These are phyloP conservation scores for Arachnomyces sp. DNA, from an alignment of 2,329 filamentous ascomycete genomes.

Conservation along the genomic window DNA sequence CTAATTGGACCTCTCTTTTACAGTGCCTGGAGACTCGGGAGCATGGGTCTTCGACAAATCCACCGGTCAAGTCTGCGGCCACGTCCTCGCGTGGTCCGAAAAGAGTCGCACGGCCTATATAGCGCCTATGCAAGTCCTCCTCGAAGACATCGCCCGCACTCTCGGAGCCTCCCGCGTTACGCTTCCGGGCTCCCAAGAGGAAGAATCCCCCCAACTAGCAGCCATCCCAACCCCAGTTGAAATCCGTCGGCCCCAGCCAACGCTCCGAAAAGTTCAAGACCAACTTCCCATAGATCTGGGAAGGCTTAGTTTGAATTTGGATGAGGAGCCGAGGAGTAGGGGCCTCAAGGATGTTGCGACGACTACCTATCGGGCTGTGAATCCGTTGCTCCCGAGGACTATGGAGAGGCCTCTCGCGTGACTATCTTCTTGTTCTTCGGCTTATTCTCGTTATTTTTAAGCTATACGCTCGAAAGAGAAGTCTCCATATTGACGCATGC, in stretches of 20 bases:
- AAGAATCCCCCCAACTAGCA: background rate
- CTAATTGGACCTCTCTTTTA: conserved; percentile 14
- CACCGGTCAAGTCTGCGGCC: conserved; percentile 73
- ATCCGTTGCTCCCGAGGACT: conserved; percentile 25
- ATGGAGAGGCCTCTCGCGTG: conserved; percentile 32
- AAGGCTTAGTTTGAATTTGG: conserved; percentile 9
- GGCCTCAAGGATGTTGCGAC: conserved; percentile 14
- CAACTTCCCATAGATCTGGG: conserved; percentile 12
- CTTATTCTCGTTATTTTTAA: background rate
- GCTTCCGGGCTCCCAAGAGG: conserved; percentile 49
- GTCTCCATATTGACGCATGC: background rate
- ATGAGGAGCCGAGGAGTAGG: conserved; percentile 4
- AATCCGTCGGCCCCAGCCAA: no score
- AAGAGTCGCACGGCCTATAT: conserved; percentile 80
- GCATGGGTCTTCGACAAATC: conserved; percentile 83
- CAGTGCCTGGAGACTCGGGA: conserved; percentile 78
- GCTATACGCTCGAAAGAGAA: no score
- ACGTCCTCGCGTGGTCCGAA: conserved; percentile 80
- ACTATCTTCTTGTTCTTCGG: conserved; percentile 5
- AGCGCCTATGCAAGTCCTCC: conserved; percentile 84
- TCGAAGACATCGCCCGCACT: conserved; percentile 75
- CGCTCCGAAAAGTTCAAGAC: conserved; percentile 3
- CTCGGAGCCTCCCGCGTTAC: conserved; percentile 62
- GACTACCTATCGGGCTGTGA: conserved; percentile 19
- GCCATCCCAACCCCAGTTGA: no score